Base-by-base conservation (phyloP, 345 rosid genomes). In the Angophora floribunda region DNA sequence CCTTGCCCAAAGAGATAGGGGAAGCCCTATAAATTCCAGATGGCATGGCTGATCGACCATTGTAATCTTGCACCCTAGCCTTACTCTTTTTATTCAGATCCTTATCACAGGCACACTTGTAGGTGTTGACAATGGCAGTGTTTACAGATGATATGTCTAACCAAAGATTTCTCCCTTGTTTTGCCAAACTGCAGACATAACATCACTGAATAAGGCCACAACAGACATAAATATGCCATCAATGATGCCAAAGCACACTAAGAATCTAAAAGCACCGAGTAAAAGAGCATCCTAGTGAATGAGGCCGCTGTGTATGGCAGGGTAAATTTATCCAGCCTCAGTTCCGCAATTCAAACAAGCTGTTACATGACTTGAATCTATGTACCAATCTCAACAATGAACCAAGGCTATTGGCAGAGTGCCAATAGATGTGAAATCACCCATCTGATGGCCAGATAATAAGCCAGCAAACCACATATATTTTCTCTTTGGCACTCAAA, bases 1-100 rank as follows among this genome's bases (percentile, higher is more conserved):
- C 99, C 94, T 97, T 97, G 47, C 95, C 93, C 86, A 95, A 88
- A 67, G 98, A 94, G 87, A 97, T 90, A n/a, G 99, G 99, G 67
- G 99, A 97, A 61, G 90, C 89, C 95, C 88, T 95, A 86, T 91
- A 95, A 88, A 96, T 91, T 84, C 98, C 97, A 89, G 90, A 88
- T 79, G 96, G 93, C 88, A 92, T 95, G 47, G 86, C 87, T 88
- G 94, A 85, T 70, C 86, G 93, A 78, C 92, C 93, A 61, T 79
- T 90, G 87, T 90, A 91, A 87, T 88, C 90, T 67, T 78, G 89
- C 85, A 85, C 67, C 91, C 90, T 93, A 86, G 87, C 88, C 88
- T 90, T 85, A 86, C 45, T 91, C 87, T 67, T 90, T 90, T 90
- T 92, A 87, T 88, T 89, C 6, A 92, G 82, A 92, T 90, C 92